phyloP scores from a whole-genome alignment of 257 asterid species.

The Jacaranda copaia region DNA sequence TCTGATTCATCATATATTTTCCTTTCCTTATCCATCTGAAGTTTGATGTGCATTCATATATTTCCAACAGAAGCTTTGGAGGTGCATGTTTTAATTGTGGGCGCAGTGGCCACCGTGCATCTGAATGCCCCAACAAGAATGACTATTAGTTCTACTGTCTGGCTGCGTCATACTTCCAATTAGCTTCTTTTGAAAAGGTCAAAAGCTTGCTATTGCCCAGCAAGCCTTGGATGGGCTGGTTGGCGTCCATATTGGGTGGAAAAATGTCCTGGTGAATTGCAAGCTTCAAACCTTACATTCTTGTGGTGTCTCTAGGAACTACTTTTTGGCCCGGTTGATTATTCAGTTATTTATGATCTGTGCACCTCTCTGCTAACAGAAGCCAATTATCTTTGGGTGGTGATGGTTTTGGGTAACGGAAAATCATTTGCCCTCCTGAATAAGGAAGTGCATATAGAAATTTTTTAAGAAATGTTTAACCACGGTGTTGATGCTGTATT shows the following conservation, averaged over 20 bases:
- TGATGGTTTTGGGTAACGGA: slow-evolving; percentile 23
- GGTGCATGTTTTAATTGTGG: slow-evolving; percentile 96
- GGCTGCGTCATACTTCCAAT: slow-evolving; percentile 30
- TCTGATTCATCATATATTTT: not conserved
- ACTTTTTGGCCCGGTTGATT: not conserved
- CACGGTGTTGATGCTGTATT: not conserved
- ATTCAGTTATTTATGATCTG: not conserved
- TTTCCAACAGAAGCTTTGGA: slow-evolving; percentile 59
- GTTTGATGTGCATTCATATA: slow-evolving; percentile 15
- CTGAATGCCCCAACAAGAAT: slow-evolving; percentile 83
- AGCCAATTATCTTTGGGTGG: not conserved
- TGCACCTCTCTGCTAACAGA: not conserved
- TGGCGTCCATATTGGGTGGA: not conserved
- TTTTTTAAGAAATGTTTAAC: not conserved
- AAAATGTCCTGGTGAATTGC: not conserved
- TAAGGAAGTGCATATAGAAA: not conserved
- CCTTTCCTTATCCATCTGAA: not conserved
- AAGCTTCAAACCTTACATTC: not conserved
- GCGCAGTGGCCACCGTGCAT: slow-evolving; percentile 81
- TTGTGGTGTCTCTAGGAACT: not conserved
- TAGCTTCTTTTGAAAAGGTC: slow-evolving; percentile 1
- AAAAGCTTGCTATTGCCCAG: slow-evolving; percentile 10
- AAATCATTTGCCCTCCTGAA: not conserved
- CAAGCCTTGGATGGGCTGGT: slow-evolving; percentile 34
- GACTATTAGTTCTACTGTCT: slow-evolving; percentile 42